phyloP scores from a whole-genome alignment of 352 stramenopile species.

The Phytopythium kandeliae region DNA sequence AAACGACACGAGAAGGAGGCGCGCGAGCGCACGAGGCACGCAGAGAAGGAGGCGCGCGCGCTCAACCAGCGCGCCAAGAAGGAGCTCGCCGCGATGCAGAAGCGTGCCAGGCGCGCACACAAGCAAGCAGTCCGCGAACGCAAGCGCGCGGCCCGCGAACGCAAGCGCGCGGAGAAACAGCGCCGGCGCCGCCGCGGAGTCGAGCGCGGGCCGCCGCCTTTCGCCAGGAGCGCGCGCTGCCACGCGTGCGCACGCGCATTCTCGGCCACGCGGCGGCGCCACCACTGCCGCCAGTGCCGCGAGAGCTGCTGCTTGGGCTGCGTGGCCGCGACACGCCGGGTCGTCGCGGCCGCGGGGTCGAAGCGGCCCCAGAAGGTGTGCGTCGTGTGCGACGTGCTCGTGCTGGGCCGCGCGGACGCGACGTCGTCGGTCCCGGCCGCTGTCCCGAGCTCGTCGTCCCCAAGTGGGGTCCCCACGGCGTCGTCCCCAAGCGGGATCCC shows the following conservation, averaged over 20 bases:
- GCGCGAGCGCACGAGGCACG: constrained; percentile 13
- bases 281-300: constrained; percentile 66
- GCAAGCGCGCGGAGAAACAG: constrained; percentile 11
- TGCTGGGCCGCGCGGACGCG: too few relatives aligned
- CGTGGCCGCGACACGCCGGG: constrained; percentile 24
- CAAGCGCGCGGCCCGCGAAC: neutral
- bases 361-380: constrained; percentile 47
- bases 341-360: constrained; percentile 15
- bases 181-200: constrained; percentile 10
- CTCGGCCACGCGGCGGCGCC: constrained; percentile 26
- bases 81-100: constrained; percentile 5
- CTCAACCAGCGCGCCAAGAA: constrained; percentile 11
- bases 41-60: constrained; percentile 7
- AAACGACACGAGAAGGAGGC: constrained; percentile 16
- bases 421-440: too few relatives aligned
- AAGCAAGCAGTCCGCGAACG: constrained; percentile 9
- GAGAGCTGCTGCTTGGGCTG: constrained; percentile 55
- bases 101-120: constrained; percentile 3
- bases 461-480: too few relatives aligned
- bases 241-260: constrained; percentile 38
- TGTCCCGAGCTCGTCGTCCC: too few relatives aligned
- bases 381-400: constrained; percentile 39
- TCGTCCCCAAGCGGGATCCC: too few relatives aligned
- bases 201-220: constrained; percentile 13
- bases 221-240: constrained; percentile 31